Conservation (phyloP, 2,329 filamentous ascomycete genomes). For the Sporothrix euskadiensis region DNA sequence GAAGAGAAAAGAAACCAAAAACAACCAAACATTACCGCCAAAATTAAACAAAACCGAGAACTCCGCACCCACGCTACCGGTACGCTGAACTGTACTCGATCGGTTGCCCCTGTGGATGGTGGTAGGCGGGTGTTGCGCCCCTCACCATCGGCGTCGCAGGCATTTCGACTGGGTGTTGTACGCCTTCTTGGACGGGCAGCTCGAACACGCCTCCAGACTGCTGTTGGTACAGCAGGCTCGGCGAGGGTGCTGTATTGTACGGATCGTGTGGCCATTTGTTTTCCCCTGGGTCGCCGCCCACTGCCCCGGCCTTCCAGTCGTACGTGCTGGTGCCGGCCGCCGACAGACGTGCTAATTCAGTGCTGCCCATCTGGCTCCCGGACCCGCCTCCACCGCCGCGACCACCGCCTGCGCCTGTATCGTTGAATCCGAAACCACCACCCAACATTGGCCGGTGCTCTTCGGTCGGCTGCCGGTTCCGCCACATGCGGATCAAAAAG, state of each 20-base stretch:
- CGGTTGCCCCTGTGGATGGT: neutral
- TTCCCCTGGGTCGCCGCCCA: neutral
- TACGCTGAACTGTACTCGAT: neutral
- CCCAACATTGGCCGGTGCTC: constrained; percentile 39
- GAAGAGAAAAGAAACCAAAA: neutral
- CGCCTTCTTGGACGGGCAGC: constrained; percentile 50
- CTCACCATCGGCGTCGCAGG: constrained; percentile 32
- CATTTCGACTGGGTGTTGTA: constrained; percentile 36
- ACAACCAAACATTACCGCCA: neutral
- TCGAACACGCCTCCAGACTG: constrained; percentile 54
- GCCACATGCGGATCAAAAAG: constrained; percentile 35
- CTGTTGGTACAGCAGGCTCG: constrained; percentile 29
- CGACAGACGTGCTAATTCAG: constrained; percentile 16
- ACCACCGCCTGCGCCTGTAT: constrained; percentile 33
- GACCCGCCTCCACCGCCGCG: constrained; percentile 30
- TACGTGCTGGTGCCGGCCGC: constrained; percentile 10
- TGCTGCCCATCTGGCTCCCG: neutral
- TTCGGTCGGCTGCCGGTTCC: constrained; percentile 32
- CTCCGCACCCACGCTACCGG: neutral
- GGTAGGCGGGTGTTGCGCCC: neutral
- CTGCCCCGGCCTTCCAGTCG: constrained; percentile 24
- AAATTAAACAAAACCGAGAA: neutral
- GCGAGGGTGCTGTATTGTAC: neutral
- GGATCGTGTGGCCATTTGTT: constrained; percentile 17
- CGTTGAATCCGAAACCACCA: neutral